These are phyloP conservation scores for Arachnopeziza araneosa DNA, from an alignment of 2,329 filamentous ascomycete genomes.

Conservation along the genomic window DNA sequence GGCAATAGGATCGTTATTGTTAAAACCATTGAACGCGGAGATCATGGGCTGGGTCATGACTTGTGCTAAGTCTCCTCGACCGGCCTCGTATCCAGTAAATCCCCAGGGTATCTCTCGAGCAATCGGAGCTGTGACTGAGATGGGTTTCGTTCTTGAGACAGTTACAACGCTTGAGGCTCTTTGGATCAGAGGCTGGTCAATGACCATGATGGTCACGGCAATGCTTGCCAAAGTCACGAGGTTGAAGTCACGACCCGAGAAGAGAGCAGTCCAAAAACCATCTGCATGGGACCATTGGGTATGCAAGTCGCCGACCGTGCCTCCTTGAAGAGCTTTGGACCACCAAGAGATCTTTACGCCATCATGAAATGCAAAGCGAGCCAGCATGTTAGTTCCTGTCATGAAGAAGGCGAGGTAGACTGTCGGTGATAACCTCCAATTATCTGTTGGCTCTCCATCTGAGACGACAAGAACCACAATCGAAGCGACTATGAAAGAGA, in stretches of 20 bases:
- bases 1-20: constrained; percentile 5
- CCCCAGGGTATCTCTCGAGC: constrained; percentile 12
- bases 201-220: constrained; percentile 7
- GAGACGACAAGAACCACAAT: constrained; percentile 7
- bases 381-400: constrained; percentile 7
- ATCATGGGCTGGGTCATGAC: constrained; percentile 8
- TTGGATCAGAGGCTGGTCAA: constrained; percentile 17
- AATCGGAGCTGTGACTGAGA: constrained; percentile 1
- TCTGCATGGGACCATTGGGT: constrained; percentile 8
- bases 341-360: constrained; percentile 12
- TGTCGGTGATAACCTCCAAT: constrained; percentile 9
- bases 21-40: constrained; percentile 6
- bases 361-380: constrained; percentile 7
- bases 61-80: constrained; percentile 1
- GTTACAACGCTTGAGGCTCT: constrained; percentile 11
- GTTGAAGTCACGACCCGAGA: constrained; percentile 11
- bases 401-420: constrained; percentile 13
- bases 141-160: neutral
- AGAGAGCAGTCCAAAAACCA: constrained; percentile 9
- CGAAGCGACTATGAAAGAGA: constrained; percentile 3
- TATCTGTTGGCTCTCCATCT: constrained; percentile 2
- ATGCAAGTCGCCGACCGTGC: constrained; percentile 5
- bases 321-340: constrained; percentile 10
- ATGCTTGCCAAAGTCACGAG: constrained; percentile 9
- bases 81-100: constrained; percentile 6